These are phyloP conservation scores for Solanum habrochaites DNA, from an alignment of 257 asterid species.

Conservation along the genomic window DNA sequence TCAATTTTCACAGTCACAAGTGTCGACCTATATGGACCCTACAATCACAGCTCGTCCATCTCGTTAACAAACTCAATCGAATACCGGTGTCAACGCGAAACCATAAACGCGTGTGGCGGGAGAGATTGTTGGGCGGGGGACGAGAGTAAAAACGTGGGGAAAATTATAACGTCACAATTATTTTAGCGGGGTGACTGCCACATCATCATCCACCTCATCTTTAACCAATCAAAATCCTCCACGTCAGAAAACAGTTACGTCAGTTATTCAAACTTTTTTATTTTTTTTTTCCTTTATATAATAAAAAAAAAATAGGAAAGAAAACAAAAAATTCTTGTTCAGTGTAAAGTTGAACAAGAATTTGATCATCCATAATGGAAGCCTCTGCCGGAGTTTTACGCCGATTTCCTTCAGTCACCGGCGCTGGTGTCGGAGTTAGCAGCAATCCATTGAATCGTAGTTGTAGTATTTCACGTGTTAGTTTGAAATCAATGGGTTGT, in stretches of 20 bases:
- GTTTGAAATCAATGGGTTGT: neutral
- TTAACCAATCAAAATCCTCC: slow-evolving; percentile 10
- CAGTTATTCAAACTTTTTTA: neutral
- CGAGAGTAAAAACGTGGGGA: slow-evolving; percentile 32
- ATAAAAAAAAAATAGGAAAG: neutral
- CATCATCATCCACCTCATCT: neutral
- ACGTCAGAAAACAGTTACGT: slow-evolving; percentile 15
- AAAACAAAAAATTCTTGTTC: neutral
- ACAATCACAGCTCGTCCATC: neutral
- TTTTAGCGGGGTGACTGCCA: slow-evolving; percentile 9
- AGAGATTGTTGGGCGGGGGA: too few species aligned
- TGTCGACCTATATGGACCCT: neutral
- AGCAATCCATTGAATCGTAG: neutral
- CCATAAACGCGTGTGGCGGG: slow-evolving; percentile 20
- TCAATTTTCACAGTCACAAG: neutral
- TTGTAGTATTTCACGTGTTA: neutral
- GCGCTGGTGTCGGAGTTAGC: neutral
- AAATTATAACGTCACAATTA: slow-evolving; percentile 13
- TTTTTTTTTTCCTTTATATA: too few species aligned
- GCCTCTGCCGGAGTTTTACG: neutral
- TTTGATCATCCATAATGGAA: neutral
- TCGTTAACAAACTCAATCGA: neutral
- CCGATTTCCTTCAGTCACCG: neutral
- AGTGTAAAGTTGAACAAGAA: neutral
- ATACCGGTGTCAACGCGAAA: neutral